These are phyloP conservation scores for Cronartium ribicola DNA, from an alignment of 1,284 basidiomycete genomes.

Conservation along the genomic window DNA sequence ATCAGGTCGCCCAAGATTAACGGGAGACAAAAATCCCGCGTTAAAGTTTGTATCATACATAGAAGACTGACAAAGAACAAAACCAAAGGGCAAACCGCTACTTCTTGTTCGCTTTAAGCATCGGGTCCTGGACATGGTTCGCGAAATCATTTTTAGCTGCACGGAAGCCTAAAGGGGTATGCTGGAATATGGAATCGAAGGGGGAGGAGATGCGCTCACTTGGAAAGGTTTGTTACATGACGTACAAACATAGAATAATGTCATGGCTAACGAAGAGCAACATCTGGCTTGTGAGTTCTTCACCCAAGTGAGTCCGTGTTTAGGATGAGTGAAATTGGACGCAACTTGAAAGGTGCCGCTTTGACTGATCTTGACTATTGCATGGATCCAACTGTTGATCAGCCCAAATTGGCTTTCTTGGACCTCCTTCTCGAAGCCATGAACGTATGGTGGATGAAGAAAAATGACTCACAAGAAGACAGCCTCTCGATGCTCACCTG, in stretches of 20 bases:
- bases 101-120: constrained; percentile 4
- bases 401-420: neutral
- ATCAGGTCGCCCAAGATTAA: too few relatives aligned
- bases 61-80: too few relatives aligned
- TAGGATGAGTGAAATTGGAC: neutral
- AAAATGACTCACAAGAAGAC: constrained; percentile 34
- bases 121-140: constrained; percentile 9
- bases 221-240: constrained; percentile 37
- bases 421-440: neutral
- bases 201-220: neutral
- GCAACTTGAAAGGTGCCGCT: constrained; percentile 37
- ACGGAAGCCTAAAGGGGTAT: too few relatives aligned
- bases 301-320: neutral
- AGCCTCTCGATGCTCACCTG: constrained; percentile 41
- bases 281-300: too few relatives aligned
- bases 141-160: neutral
- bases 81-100: neutral
- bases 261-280: constrained; percentile 26
- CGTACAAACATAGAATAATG: constrained; percentile 41
- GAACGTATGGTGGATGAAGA: neutral
- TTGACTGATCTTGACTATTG: constrained; percentile 38
- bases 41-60: too few relatives aligned
- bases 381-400: neutral
- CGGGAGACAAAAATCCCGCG: too few relatives aligned
- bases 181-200: neutral